These are phyloP conservation scores for Platanthera zijinensis DNA, from an alignment of 106 monocot species.

Conservation along the genomic window DNA sequence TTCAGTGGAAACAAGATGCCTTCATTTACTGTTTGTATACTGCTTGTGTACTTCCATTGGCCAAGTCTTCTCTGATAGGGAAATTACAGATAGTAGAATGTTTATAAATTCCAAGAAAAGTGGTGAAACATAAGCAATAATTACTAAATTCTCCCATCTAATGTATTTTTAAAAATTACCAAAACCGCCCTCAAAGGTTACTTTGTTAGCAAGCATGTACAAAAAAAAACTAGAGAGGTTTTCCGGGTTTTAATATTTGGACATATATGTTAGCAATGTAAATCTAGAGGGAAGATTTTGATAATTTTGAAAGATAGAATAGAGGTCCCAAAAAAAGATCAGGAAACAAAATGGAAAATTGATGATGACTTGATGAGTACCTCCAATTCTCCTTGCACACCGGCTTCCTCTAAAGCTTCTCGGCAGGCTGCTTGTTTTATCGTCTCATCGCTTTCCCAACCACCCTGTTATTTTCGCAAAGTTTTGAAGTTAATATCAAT, in stretches of 20 bases:
- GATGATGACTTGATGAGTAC: not conserved
- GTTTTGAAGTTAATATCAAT: not conserved
- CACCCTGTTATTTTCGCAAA: conserved; percentile 40
- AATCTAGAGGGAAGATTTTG: no score
- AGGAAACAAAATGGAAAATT: not conserved
- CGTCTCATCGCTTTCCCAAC: conserved; percentile 73
- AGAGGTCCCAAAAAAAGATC: not conserved
- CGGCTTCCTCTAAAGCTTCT: conserved; percentile 89
- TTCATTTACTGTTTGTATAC: conserved; percentile 30
- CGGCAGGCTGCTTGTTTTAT: conserved; percentile 55
- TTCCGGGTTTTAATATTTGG: no score
- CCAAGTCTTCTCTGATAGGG: conserved; percentile 35
- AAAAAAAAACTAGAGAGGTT: no score
- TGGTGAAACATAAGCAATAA: no score
- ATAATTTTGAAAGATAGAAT: no score
- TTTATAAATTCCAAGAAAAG: not conserved
- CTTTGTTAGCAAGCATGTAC: no score
- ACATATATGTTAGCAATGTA: no score
- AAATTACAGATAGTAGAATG: not conserved
- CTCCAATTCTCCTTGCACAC: conserved; percentile 47
- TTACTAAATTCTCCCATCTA: no score
- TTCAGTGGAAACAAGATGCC: conserved; percentile 74
- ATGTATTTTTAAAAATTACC: no score
- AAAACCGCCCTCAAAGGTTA: no score
- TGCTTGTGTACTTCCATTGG: conserved; percentile 59